Conservation (phyloP, 345 rosid genomes). For the Corchorus capsularis region DNA sequence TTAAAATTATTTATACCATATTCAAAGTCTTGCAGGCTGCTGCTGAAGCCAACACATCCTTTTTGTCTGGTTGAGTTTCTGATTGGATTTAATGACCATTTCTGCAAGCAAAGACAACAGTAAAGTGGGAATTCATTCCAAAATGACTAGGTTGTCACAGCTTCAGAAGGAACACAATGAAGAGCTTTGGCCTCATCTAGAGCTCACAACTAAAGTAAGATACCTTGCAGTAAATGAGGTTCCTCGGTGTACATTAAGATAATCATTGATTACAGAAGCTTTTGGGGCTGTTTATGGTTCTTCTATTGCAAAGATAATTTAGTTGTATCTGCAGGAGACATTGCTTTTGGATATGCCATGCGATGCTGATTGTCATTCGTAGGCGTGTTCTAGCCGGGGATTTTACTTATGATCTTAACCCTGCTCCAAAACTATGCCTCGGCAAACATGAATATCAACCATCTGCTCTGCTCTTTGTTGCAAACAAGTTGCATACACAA, state of each 20-base stretch:
- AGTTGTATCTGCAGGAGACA: constrained; percentile 64
- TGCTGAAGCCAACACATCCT: constrained; percentile 89
- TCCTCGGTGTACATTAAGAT: neutral
- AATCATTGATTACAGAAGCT: neutral
- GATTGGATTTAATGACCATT: constrained; percentile 94
- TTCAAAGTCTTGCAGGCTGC: constrained; percentile 55
- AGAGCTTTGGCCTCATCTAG: constrained; percentile 99
- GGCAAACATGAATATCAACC: constrained; percentile 66
- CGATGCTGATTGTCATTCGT: constrained; percentile 85
- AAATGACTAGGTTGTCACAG: constrained; percentile 73
- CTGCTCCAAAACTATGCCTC: constrained; percentile 71
- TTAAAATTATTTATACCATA: too few species aligned
- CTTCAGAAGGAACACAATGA: constrained; percentile 92
- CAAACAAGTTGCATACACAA: constrained; percentile 71
- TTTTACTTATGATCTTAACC: constrained; percentile 66
- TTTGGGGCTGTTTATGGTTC: neutral
- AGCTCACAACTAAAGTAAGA: constrained; percentile 90
- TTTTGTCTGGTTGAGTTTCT: constrained; percentile 92
- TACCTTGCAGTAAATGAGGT: neutral
- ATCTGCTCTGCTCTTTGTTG: constrained; percentile 89
- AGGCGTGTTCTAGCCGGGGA: constrained; percentile 83
- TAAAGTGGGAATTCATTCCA: constrained; percentile 90
- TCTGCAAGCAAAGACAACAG: constrained; percentile 98
- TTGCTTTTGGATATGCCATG: constrained; percentile 89
- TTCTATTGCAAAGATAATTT: constrained; percentile 16